Evolutionary conservation across 495 filamentous ascomycete genomes (phyloP).

Genomic region (Neurospora africana): DNA sequence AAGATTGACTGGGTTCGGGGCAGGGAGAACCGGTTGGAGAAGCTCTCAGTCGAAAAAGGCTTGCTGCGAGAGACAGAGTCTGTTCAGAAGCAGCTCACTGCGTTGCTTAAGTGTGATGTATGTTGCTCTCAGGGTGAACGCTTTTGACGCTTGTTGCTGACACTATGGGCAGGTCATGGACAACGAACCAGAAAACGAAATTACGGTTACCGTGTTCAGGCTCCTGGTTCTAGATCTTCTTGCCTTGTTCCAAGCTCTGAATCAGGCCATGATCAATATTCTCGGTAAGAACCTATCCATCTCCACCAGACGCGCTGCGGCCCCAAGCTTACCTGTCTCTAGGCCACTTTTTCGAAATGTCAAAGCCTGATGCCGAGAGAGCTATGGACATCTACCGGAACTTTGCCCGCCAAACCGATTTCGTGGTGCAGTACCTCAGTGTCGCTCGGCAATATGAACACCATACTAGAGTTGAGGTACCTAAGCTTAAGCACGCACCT

Average conservation of each 20-base stretch:
- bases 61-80: constrained; percentile 84
- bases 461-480: constrained; percentile 85
- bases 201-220: constrained; percentile 91
- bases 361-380: constrained; percentile 80
- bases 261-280: constrained; percentile 96
- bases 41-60: constrained; percentile 84
- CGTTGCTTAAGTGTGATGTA: constrained; percentile 84
- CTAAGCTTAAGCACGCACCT: constrained; percentile 94
- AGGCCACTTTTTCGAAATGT: constrained; percentile 99
- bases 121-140: constrained; percentile 11
- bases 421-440: constrained; percentile 81
- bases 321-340: constrained; percentile 10
- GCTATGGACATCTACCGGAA: constrained; percentile 88
- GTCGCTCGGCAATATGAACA: constrained; percentile 82
- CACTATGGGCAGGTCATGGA: constrained; percentile 56
- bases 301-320: neutral
- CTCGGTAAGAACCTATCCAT: constrained; percentile 49
- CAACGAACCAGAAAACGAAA: constrained; percentile 90
- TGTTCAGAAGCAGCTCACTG: constrained; percentile 81
- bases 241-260: constrained; percentile 86
- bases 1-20: constrained; percentile 83
- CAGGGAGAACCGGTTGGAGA: constrained; percentile 73
- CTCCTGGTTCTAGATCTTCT: constrained; percentile 85
- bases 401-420: constrained; percentile 86
- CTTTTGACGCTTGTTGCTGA: neutral